Evolutionary conservation across 306 rosid genomes (phyloP).

Genomic region (Aeschynomene evenia): DNA sequence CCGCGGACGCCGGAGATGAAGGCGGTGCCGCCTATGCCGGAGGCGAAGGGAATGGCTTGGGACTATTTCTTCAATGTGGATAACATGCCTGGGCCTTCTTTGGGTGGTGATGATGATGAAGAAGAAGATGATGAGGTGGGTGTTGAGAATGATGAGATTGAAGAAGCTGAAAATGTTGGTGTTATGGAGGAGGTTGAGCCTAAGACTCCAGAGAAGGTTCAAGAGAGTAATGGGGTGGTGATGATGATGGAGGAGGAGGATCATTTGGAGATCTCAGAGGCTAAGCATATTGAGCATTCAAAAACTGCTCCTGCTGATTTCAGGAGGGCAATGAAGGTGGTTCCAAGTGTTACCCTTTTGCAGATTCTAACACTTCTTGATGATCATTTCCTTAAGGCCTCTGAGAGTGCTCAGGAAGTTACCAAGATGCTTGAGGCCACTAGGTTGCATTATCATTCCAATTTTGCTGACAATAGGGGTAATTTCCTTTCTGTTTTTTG

Average conservation of each 20-base stretch:
- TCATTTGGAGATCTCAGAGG: constrained; percentile 33
- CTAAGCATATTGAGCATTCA: constrained; percentile 57
- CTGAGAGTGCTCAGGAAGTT: constrained; percentile 74
- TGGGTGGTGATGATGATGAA: constrained; percentile 41
- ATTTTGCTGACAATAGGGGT: constrained; percentile 89
- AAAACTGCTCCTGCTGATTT: constrained; percentile 70
- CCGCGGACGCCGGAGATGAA: constrained; percentile 48
- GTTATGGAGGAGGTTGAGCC: constrained; percentile 50
- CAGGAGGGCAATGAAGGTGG: constrained; percentile 45
- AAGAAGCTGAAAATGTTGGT: constrained; percentile 20
- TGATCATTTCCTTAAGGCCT: constrained; percentile 69
- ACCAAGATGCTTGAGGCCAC: constrained; percentile 86
- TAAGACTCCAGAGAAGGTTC: constrained; percentile 69
- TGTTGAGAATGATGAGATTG: constrained; percentile 9
- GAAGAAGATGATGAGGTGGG: constrained; percentile 31
- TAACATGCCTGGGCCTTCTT: constrained; percentile 51
- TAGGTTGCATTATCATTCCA: constrained; percentile 86
- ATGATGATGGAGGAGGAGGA: not conserved
- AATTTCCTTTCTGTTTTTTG: not conserved
- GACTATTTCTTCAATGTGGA: constrained; percentile 75
- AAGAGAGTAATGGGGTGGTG: constrained; percentile 17
- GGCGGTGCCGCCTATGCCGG: constrained; percentile 66
- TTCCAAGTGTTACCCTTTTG: constrained; percentile 49
- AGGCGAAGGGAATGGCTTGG: constrained; percentile 68
- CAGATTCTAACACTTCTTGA: constrained; percentile 59